Evolutionary conservation across 2,329 filamentous ascomycete species (phyloP), one percentile per base, ranked within the genome.

Genomic region (Exutisphaerella laricina): DNA sequence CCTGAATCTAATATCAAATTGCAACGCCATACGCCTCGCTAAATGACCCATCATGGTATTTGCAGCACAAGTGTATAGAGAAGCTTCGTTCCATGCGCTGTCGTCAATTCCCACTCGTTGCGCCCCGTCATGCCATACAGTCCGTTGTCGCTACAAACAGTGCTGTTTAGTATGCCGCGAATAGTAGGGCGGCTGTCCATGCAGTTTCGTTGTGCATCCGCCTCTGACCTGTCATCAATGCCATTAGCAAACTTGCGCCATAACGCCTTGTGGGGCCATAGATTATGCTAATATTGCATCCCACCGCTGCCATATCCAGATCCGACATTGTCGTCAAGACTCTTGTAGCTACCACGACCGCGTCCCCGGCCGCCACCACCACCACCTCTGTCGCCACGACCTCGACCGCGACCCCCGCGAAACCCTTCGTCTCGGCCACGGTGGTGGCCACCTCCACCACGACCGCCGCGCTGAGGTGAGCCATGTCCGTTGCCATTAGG

Each of bases 301-400:
- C 60, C 60, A 13, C 55, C 58, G n/a, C 54, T 56, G 13, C 58
- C 56, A 31, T 63, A 60, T 10, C 58, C 56, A 35, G 57, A 54
- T 12, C 56, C 61, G 18, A 57, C 52, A 25, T 66, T 64, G 51
- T 71, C 69, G 45, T 72, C 70, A 18, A 72, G 56, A 47, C 66
- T 69, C 37, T 62, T 57, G 49, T 72, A 72, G 26, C 63, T 60
- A 6, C 54, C 55, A 34, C 61, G 46, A 12, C 54, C 47, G 28
- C 57, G 41, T 14, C 54, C 49, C 29, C 57, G 26, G 9, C 50
- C 48, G 14, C 57, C 47, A 12, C 60, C 55, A 13, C 60, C 59
- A 18, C 61, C 58, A 16, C 59, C 50, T 12, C 50, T 49, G 8
- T 54, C 49, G 13, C 53, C 44, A 2, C 51, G 46, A 9, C 58